phyloP scores from a whole-genome alignment of 306 rosid genomes.

The Senna siamea region DNA sequence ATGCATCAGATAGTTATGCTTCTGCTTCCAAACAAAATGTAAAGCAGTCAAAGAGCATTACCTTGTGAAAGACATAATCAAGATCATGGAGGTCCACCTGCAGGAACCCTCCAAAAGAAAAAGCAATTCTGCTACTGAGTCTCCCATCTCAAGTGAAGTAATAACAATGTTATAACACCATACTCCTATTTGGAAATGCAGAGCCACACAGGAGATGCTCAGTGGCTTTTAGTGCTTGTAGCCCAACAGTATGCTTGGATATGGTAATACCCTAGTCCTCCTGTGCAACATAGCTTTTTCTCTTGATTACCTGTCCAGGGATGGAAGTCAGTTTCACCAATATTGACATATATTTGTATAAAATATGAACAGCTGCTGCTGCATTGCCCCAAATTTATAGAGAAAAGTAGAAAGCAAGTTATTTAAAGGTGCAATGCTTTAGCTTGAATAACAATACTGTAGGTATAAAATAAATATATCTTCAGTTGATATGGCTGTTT shows the following conservation, averaged over 20 bases:
- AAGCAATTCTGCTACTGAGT: constrained; percentile 46
- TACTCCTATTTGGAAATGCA: constrained; percentile 46
- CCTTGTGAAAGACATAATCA: constrained; percentile 55
- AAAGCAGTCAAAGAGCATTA: constrained; percentile 43
- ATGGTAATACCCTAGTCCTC: constrained; percentile 50
- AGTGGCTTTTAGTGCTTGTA: constrained; percentile 34
- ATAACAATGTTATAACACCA: constrained; percentile 34
- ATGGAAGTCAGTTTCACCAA: constrained; percentile 25
- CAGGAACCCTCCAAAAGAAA: constrained; percentile 50
- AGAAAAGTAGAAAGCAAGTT: constrained; percentile 28
- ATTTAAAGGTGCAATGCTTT: constrained; percentile 1
- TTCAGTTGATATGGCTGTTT: background rate
- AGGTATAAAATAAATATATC: constrained; percentile 18
- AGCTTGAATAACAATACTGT: background rate
- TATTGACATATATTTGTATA: constrained; percentile 13
- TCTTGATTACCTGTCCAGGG: constrained; percentile 65
- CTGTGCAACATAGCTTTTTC: constrained; percentile 45
- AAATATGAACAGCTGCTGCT: background rate
- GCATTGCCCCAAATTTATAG: constrained; percentile 2
- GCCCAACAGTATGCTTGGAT: constrained; percentile 26
- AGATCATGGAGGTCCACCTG: constrained; percentile 46
- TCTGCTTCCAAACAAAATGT: constrained; percentile 13
- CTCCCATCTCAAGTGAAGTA: constrained; percentile 48
- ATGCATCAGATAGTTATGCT: background rate
- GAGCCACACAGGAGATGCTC: constrained; percentile 34